phyloP scores from a whole-genome alignment of 495 filamentous ascomycete species.

The Penicillium macrosclerotiorum region DNA sequence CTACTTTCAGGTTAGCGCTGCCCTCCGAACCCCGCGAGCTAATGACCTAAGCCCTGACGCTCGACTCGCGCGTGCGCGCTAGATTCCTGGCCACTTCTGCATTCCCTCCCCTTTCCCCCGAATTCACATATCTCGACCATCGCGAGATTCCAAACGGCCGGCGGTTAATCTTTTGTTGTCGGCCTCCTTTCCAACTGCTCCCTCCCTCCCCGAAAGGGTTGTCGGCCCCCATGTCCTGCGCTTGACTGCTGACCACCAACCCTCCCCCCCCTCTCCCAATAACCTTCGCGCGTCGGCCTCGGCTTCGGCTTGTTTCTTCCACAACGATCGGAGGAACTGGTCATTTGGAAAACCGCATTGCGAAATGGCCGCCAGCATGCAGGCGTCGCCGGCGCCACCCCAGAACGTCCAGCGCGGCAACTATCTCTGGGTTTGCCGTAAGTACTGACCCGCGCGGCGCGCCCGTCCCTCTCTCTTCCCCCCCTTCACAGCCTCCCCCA shows the following conservation, averaged over 20 bases:
- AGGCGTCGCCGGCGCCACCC: conserved; percentile 26
- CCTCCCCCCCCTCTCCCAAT: too few species aligned
- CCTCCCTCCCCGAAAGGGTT: conserved; percentile 28
- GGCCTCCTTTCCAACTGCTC: conserved; percentile 2
- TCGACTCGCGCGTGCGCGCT: conserved; percentile 7
- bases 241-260: conserved; percentile 6
- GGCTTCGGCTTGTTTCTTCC: conserved; percentile 7
- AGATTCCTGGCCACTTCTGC: conserved; percentile 26
- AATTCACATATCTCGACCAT: conserved; percentile 18
- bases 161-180: conserved; percentile 5
- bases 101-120: conserved; percentile 26
- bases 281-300: conserved; percentile 4
- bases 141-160: conserved; percentile 10
- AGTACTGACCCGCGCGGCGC: conserved; percentile 39
- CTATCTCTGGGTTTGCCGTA: conserved; percentile 74
- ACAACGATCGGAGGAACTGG: conserved; percentile 9
- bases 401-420: conserved; percentile 59
- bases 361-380: conserved; percentile 35
- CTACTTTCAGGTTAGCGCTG: conserved; percentile 16
- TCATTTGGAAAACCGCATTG: conserved; percentile 5
- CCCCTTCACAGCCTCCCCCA: too few species aligned
- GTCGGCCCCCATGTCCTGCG: conserved; percentile 31
- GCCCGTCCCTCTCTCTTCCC: conserved; percentile 9
- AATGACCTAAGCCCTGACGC: conserved; percentile 18
- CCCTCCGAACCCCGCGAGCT: conserved; percentile 18